Conservation (phyloP, 2,329 filamentous ascomycete genomes). For the Phialemoniopsis sp. region DNA sequence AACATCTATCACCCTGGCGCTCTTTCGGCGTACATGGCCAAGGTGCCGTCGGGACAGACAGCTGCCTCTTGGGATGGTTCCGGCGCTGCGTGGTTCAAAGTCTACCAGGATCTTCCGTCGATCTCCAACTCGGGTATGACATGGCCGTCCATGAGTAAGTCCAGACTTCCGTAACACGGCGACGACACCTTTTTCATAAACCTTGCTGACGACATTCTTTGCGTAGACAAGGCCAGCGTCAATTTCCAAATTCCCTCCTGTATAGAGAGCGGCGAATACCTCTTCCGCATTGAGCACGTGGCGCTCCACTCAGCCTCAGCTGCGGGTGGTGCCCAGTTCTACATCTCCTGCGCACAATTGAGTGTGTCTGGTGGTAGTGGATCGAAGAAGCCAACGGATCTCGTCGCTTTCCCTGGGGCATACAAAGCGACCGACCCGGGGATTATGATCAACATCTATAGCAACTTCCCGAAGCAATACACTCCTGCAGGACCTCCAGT, state of each 20-base stretch:
- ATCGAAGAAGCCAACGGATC: constrained; percentile 5
- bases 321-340: constrained; percentile 8
- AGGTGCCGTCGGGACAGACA: constrained; percentile 24
- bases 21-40: constrained; percentile 27
- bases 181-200: too few species aligned
- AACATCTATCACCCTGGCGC: constrained; percentile 30
- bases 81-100: constrained; percentile 30
- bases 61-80: constrained; percentile 22
- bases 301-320: constrained; percentile 6
- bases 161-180: not conserved
- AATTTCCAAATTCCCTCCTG: constrained; percentile 7
- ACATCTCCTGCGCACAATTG: constrained; percentile 10
- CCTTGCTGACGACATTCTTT: too few species aligned
- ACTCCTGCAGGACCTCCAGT: constrained; percentile 8
- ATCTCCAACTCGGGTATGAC: constrained; percentile 6
- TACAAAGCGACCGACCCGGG: constrained; percentile 10
- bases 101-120: constrained; percentile 20
- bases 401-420: constrained; percentile 10
- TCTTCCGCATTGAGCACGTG: constrained; percentile 9
- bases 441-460: constrained; percentile 9
- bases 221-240: constrained; percentile 6
- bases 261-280: constrained; percentile 7
- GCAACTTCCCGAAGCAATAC: constrained; percentile 4
- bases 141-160: constrained; percentile 6
- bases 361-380: constrained; percentile 6